Base-by-base conservation (phyloP, 2,329 filamentous ascomycete species). In the Lachnellula hyalina region DNA sequence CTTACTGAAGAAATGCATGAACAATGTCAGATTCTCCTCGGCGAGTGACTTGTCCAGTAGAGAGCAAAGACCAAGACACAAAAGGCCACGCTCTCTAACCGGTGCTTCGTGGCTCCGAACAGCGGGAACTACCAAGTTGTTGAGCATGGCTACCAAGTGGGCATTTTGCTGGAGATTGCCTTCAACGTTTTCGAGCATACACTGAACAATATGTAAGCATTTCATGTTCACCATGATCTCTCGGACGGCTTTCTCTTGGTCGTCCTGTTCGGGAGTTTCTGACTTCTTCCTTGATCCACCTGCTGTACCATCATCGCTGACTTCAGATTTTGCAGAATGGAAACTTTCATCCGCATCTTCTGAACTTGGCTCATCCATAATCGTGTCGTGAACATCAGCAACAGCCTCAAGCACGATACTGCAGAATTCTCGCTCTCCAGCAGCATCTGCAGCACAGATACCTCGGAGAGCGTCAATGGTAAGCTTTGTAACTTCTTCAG, bases 161-260 rank as follows among this genome's bases (percentile, higher is more conserved):
- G 88, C 85, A 69, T 96, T 96, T 63, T 92, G 83, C 72, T 96
- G 91, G 38, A 97, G 77, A 66, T 89, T 89, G 57, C 90, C 90
- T 51, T 89, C 81, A 9, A 99, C 90, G 67, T 97, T 96, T 68
- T 95, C 86, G 50, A 99, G 80, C 89, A 97, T 96, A 77, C 91
- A 97, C 71, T 96, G 90, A 25, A 95, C 92, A 63, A 99, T 96
- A 68, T 96, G 89, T 58, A 99, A 79, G 71, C 94, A 97, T 74
- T 97, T 97, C 83, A 96, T 92, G 76, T 97, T 97, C 70, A 97
- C 88, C 76, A 96, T 85, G 68, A 96, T 94, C 73, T 96, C 91
- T 61, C 84, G 86, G 62, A 96, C 84, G 1, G 89, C 90, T 74
- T 92, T 95, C 47, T 81, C 79, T 62, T 83, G 79, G 9, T 83